Evolutionary conservation across 2,329 filamentous ascomycete species (phyloP).

Genomic region (Bipolaris oryzae): DNA sequence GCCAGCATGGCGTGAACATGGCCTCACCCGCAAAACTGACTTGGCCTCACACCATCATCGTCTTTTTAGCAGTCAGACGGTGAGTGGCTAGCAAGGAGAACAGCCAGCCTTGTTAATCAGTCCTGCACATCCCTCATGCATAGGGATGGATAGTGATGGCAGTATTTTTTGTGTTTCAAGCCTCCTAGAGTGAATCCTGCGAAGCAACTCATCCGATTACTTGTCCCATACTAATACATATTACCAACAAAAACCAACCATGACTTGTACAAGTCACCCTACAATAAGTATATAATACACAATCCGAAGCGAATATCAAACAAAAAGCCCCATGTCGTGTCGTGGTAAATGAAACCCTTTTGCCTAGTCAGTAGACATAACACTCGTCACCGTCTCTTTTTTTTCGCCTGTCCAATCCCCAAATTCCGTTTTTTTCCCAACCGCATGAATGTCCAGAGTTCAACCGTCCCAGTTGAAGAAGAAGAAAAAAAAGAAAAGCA

Average conservation of each 20-base stretch:
- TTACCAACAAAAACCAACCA: conserved; percentile 4
- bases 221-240: conserved; percentile 6
- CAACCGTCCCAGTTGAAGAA: neutral
- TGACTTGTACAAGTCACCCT: neutral
- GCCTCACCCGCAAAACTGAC: conserved; percentile 22
- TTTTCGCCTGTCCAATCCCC: neutral
- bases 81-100: neutral
- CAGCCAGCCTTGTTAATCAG: neutral
- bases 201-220: too few relatives aligned
- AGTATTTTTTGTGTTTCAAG: too few relatives aligned
- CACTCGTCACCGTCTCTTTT: neutral
- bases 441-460: neutral
- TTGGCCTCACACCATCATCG: conserved; percentile 2
- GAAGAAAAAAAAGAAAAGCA: neutral
- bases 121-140: neutral
- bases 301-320: neutral
- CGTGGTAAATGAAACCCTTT: neutral
- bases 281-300: too few relatives aligned
- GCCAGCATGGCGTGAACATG: conserved; percentile 40
- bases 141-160: neutral
- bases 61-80: neutral
- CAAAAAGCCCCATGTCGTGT: neutral
- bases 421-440: neutral
- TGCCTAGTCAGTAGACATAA: neutral
- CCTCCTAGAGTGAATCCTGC: too few relatives aligned